Percentiles rank a stretch among this genome's conserved stretches.
These are phyloP conservation scores for Ophiostoma ulmi DNA, from an alignment of 2,329 filamentous ascomycete species.

Conservation along the genomic window DNA sequence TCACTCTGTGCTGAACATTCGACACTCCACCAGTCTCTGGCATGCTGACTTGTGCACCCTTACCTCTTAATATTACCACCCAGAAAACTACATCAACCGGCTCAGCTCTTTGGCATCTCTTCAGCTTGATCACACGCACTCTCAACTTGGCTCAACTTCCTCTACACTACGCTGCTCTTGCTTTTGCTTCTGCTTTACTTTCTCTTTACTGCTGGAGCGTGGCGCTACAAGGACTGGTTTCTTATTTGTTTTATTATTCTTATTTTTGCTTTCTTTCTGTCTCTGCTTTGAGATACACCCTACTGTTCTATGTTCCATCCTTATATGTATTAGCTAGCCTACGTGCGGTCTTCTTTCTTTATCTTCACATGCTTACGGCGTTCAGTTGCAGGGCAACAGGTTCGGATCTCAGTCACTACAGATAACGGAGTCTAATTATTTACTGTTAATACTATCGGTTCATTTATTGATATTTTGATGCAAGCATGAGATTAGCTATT, in stretches of 20 bases:
- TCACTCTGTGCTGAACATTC: background rate
- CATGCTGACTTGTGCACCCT: background rate
- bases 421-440: background rate
- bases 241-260: background rate
- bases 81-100: background rate
- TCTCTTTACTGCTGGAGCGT: background rate
- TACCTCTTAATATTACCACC: background rate
- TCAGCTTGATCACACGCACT: background rate
- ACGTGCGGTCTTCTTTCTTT: background rate
- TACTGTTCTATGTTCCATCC: too few species aligned
- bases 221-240: constrained; percentile 7
- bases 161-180: background rate
- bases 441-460: too few species aligned
- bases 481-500: too few species aligned
- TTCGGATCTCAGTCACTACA: constrained; percentile 1
- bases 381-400: background rate
- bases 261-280: background rate
- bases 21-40: background rate
- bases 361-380: background rate
- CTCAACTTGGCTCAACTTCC: background rate
- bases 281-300: background rate
- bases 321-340: background rate
- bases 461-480: too few species aligned
- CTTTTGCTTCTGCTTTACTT: background rate
- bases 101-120: background rate